Percentiles rank a stretch among this genome's conserved stretches.
These are phyloP conservation scores for Coniella lustricola DNA, from an alignment of 2,329 filamentous ascomycete genomes.

Conservation along the genomic window DNA sequence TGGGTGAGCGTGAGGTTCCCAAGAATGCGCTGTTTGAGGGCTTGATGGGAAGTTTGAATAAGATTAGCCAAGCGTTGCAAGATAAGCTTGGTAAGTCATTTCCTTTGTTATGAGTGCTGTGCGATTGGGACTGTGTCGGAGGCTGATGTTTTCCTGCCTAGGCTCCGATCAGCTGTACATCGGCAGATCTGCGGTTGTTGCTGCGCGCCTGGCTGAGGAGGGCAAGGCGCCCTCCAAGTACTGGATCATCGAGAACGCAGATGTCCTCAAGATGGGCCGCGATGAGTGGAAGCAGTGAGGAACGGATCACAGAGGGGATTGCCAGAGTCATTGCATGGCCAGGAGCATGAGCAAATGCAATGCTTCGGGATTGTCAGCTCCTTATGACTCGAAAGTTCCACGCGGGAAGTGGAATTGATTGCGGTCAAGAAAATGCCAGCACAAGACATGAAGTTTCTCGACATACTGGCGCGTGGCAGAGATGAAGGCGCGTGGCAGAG, in stretches of 20 bases:
- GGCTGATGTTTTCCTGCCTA: too few relatives aligned
- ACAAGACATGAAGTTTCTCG: too few relatives aligned
- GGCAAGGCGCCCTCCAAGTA: constrained; percentile 52
- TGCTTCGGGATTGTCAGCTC: too few relatives aligned
- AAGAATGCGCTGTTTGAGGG: constrained; percentile 47
- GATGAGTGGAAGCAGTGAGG: constrained; percentile 41
- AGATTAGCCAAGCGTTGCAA: constrained; percentile 46
- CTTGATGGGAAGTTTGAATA: constrained; percentile 49
- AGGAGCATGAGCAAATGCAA: too few relatives aligned
- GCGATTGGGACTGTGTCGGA: too few relatives aligned
- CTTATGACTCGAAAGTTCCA: too few relatives aligned
- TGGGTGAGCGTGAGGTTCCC: constrained; percentile 60
- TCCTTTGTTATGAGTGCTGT: neutral
- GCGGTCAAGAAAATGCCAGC: too few relatives aligned
- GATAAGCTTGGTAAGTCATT: constrained; percentile 42
- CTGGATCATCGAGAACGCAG: constrained; percentile 53
- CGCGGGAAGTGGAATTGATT: too few relatives aligned
- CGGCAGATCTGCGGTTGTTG: constrained; percentile 57
- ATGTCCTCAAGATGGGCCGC: constrained; percentile 62
- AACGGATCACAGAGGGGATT: too few relatives aligned
- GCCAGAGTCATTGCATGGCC: neutral
- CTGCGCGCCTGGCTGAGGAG: constrained; percentile 49
- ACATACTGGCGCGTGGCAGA: too few relatives aligned
- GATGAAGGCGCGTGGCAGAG: too few relatives aligned
- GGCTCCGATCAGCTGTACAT: constrained; percentile 72